Conservation (phyloP, 306 rosid genomes). For the Crataegus laevigata region DNA sequence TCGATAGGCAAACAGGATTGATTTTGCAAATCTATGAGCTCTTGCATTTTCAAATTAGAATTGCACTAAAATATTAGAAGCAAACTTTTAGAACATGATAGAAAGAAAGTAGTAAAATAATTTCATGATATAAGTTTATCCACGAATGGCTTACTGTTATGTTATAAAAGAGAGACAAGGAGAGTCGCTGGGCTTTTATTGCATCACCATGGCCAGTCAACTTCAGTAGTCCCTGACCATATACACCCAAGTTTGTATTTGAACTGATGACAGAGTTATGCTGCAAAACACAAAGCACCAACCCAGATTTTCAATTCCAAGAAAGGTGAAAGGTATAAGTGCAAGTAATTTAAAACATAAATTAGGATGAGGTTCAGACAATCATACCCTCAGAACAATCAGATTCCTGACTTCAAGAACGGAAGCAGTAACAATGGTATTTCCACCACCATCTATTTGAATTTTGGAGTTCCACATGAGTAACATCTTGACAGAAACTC, state of each 20-base stretch:
- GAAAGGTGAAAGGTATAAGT: conserved; percentile 11
- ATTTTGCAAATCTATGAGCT: neutral
- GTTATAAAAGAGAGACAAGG: conserved; percentile 97
- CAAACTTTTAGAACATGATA: neutral
- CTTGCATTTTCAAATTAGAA: neutral
- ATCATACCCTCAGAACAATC: conserved; percentile 78
- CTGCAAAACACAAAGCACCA: conserved; percentile 46
- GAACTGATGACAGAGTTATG: conserved; percentile 81
- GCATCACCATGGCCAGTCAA: conserved; percentile 89
- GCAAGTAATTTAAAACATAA: conserved; percentile 8
- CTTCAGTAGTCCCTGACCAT: conserved; percentile 91
- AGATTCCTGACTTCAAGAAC: conserved; percentile 94
- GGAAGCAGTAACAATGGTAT: conserved; percentile 75
- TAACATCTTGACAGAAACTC: conserved; percentile 92
- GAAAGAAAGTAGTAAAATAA: neutral
- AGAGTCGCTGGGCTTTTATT: conserved; percentile 85
- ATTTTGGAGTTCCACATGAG: conserved; percentile 92
- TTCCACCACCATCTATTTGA: conserved; percentile 78
- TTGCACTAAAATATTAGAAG: neutral
- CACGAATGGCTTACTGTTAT: conserved; percentile 67
- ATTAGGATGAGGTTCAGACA: conserved; percentile 14
- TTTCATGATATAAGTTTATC: neutral
- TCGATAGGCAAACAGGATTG: neutral
- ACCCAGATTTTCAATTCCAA: conserved; percentile 22
- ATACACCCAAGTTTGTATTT: conserved; percentile 83